Base-by-base conservation (phyloP, 2,329 filamentous ascomycete genomes). In the Ceratocystis lukuohia region DNA sequence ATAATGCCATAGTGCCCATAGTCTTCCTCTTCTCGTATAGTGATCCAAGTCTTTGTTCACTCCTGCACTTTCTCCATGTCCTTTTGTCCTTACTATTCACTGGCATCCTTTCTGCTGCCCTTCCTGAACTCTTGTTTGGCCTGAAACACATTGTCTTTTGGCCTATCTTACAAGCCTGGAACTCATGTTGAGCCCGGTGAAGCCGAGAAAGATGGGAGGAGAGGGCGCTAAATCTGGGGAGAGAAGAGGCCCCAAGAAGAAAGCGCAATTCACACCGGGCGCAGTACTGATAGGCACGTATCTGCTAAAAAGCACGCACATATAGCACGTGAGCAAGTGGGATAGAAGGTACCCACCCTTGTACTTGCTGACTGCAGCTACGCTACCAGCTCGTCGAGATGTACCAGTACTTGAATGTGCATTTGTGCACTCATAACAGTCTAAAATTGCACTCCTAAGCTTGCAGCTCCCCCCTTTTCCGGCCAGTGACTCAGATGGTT, bases 111-210 rank as follows among this genome's bases (percentile, higher is more conserved):
- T 50, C 53, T 59, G 5, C 28, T 37, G 12, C 33, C 28, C 33
- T 15, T 57, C 53, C 15, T 12, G 6, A 12, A 22, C 5, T 28
- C 22, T n/a, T 59, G 53, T n/a, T 59, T 8, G 48, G 7, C 28
- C 53, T 59, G 53, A 59, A 59, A 59, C 53, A 59, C 53, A 59
- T 59, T 59, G 53, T 59, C 53, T 10, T 59, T 33, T 59, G 8
- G 53, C 12, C 33, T 15, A 17, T 57, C 25, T 57, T 33, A 37
- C 25, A 33, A 22, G 53, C 53, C 33, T 17, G 15, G 53, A 59
- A 59, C n/a, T 15, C 25, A 5, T 30, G 33, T 30, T 30, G n/a
- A 59, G 53, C 53, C 53, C 53, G 53, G 61, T 25, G 61, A 62
- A 46, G 44, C 33, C 33, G 61, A 62, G 61, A 62, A 45, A 41